phyloP scores from a whole-genome alignment of 495 filamentous ascomycete genomes.

The Trichocladium uniseriatum region DNA sequence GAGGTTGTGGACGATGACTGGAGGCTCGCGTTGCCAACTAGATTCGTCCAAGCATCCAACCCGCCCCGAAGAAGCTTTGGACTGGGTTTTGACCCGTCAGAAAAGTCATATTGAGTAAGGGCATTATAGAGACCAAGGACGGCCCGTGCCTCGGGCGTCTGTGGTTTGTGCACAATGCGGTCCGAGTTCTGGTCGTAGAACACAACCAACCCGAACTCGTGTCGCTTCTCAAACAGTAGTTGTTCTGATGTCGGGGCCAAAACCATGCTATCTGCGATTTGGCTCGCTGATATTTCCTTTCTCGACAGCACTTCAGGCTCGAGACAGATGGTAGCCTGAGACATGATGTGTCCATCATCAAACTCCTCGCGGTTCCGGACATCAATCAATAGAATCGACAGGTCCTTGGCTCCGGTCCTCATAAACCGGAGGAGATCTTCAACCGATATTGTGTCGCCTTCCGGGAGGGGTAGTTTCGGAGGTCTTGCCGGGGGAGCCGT shows the following conservation, averaged over 20 bases:
- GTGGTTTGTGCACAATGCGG: constrained; percentile 35
- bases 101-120: constrained; percentile 70
- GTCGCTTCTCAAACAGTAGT: constrained; percentile 59
- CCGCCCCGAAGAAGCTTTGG: constrained; percentile 77
- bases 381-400: constrained; percentile 72
- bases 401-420: constrained; percentile 32
- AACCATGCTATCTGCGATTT: constrained; percentile 73
- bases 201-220: constrained; percentile 77
- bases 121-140: constrained; percentile 67
- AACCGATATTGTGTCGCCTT: constrained; percentile 53
- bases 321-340: constrained; percentile 73
- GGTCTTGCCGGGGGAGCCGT: constrained; percentile 14
- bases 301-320: constrained; percentile 69
- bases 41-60: constrained; percentile 72
- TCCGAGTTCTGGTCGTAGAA: constrained; percentile 72
- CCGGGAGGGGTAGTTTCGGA: constrained; percentile 38
- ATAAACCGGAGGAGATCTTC: constrained; percentile 59
- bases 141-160: constrained; percentile 42
- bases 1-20: constrained; percentile 24
- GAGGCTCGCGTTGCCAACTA: constrained; percentile 64
- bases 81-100: constrained; percentile 46
- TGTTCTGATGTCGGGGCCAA: constrained; percentile 68
- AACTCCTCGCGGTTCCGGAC: constrained; percentile 73
- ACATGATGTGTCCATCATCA: constrained; percentile 79
- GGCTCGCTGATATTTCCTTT: constrained; percentile 71